Evolutionary conservation across 2,329 filamentous ascomycete genomes (phyloP).

Genomic region (Clonostachys chloroleuca): DNA sequence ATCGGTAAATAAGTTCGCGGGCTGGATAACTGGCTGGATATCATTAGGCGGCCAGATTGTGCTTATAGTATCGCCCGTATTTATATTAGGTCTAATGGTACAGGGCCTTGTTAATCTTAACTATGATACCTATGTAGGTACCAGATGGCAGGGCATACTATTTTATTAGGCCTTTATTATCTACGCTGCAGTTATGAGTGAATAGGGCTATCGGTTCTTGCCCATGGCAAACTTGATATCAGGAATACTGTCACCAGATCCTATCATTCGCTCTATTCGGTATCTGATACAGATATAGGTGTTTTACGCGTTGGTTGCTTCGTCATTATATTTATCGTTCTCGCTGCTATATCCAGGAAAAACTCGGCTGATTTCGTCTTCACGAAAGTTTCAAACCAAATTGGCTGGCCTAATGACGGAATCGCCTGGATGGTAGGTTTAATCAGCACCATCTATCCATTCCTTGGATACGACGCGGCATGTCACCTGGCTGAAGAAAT

Average conservation of each 20-base stretch:
- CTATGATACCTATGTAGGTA: slow-evolving; percentile 27
- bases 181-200: slow-evolving; percentile 30
- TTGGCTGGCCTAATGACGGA: slow-evolving; percentile 20
- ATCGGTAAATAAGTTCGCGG: slow-evolving; percentile 2
- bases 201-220: slow-evolving; percentile 30
- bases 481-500: slow-evolving; percentile 25
- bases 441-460: slow-evolving; percentile 21
- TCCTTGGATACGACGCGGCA: slow-evolving; percentile 24
- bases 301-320: slow-evolving; percentile 18
- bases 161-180: slow-evolving; percentile 38
- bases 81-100: slow-evolving; percentile 34
- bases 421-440: slow-evolving; percentile 25
- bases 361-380: slow-evolving; percentile 21
- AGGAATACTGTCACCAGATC: neutral
- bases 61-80: slow-evolving; percentile 41
- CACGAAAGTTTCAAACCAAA: slow-evolving; percentile 19
- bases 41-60: slow-evolving; percentile 39
- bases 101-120: slow-evolving; percentile 38
- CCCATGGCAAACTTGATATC: slow-evolving; percentile 22
- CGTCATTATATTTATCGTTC: slow-evolving; percentile 14
- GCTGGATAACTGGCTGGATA: slow-evolving; percentile 30
- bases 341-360: slow-evolving; percentile 21
- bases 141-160: slow-evolving; percentile 38
- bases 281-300: slow-evolving; percentile 4
- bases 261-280: neutral